Conservation (phyloP, 78 protist species). For the Mastigamoeba balamuthi region DNA sequence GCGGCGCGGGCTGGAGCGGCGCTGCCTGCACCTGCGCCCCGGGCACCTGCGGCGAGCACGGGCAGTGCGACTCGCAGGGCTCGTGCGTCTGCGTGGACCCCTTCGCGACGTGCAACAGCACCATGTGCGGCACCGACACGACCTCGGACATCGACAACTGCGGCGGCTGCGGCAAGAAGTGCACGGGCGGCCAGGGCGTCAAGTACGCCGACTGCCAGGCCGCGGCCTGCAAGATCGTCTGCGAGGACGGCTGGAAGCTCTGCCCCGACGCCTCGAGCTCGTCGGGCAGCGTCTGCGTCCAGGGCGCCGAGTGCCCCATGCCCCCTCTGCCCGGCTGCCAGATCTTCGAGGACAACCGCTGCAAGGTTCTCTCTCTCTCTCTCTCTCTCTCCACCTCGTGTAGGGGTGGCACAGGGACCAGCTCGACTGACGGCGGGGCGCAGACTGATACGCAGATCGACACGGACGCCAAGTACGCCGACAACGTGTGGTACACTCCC, state of each 20-base stretch:
- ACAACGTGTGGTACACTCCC: conserved; percentile 8
- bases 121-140: not conserved
- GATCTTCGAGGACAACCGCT: conserved; percentile 3
- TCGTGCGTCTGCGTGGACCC: too few species aligned
- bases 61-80: too few species aligned
- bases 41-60: not conserved
- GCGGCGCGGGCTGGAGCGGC: not conserved
- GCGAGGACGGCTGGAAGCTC: not conserved
- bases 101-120: too few species aligned
- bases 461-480: not conserved
- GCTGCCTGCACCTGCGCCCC: not conserved
- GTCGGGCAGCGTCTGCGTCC: conserved; percentile 63
- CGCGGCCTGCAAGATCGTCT: not conserved
- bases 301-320: conserved; percentile 44
- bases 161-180: not conserved
- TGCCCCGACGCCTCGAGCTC: conserved; percentile 38
- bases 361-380: too few species aligned
- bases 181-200: not conserved
- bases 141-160: not conserved
- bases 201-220: not conserved
- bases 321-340: conserved; percentile 26
- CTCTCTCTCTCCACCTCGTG: too few species aligned
- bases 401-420: too few species aligned
- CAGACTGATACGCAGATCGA: conserved; percentile 2
- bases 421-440: too few species aligned